Conservation (phyloP, 2,329 filamentous ascomycete genomes). For the Xylaria sp. region DNA sequence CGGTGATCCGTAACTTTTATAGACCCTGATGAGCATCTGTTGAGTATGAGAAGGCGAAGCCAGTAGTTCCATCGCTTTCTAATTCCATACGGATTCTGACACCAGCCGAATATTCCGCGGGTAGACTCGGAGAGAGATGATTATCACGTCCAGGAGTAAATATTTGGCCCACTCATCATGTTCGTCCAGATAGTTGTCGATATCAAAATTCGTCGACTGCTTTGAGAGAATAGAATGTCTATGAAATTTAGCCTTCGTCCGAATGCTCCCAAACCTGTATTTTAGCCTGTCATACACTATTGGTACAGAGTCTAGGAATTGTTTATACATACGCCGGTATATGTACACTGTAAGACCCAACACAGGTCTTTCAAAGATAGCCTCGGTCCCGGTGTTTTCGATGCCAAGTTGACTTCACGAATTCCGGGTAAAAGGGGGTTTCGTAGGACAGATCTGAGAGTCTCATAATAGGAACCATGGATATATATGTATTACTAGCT, state of each 20-base stretch:
- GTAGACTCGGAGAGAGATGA: no score
- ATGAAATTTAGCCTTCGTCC: not conserved
- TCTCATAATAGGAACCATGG: not conserved
- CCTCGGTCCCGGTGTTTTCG: not conserved
- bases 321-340: conserved; percentile 12
- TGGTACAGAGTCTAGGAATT: conserved; percentile 10
- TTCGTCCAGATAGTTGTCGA: no score
- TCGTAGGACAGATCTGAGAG: not conserved
- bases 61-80: no score
- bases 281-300: conserved; percentile 4
- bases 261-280: not conserved
- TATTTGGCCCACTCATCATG: no score
- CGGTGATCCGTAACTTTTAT: no score
- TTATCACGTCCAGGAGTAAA: no score
- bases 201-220: not conserved
- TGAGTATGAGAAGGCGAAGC: no score
- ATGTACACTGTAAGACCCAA: conserved; percentile 6
- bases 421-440: not conserved
- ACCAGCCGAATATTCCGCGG: no score
- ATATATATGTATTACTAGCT: not conserved
- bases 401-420: not conserved
- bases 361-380: not conserved
- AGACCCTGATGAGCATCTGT: no score
- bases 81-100: no score
- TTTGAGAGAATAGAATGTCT: not conserved